A percentile compares a stretch with the other conserved stretches of the same genome.
Evolutionary conservation across 768 basidiomycete genomes (phyloP).

Genomic region (Lactarius psammicola): DNA sequence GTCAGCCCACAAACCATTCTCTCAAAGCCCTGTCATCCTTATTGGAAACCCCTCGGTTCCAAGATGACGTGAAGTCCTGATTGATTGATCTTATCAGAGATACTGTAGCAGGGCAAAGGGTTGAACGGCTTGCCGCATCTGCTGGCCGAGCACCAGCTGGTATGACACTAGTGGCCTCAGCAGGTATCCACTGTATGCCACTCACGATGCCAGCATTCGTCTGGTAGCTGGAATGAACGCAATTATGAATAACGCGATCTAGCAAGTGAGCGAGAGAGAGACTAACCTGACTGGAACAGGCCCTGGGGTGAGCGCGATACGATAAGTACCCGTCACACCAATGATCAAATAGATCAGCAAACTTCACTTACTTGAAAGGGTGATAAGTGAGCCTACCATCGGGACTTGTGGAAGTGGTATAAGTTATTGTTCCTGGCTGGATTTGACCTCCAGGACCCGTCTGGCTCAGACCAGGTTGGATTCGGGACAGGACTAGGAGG

Average conservation of each 20-base stretch:
- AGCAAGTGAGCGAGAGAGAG: conserved; percentile 8
- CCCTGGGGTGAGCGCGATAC: conserved; percentile 43
- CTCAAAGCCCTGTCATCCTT: conserved; percentile 29
- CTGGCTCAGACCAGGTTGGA: background rate
- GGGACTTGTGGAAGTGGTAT: conserved; percentile 59
- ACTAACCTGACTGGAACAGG: conserved; percentile 70
- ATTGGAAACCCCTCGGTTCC: conserved; percentile 43
- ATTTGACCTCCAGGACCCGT: conserved; percentile 45
- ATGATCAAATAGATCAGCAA: conserved; percentile 17
- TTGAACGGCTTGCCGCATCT: conserved; percentile 43
- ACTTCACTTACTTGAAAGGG: conserved; percentile 57
- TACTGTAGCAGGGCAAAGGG: conserved; percentile 9
- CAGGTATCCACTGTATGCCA: conserved; percentile 66
- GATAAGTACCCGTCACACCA: conserved; percentile 24
- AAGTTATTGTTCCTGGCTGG: conserved; percentile 66
- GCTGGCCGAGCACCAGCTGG: conserved; percentile 63
- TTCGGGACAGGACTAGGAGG: conserved; percentile 28
- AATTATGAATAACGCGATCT: background rate
- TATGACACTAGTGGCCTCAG: conserved; percentile 61
- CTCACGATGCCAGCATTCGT: conserved; percentile 64
- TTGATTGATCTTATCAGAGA: conserved; percentile 13
- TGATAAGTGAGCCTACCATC: conserved; percentile 69
- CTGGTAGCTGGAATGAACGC: conserved; percentile 54
- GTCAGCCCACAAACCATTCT: conserved; percentile 25
- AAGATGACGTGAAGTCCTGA: conserved; percentile 61